These are phyloP conservation scores for Auricularia cornea DNA, from an alignment of 768 basidiomycete species.

Conservation along the genomic window DNA sequence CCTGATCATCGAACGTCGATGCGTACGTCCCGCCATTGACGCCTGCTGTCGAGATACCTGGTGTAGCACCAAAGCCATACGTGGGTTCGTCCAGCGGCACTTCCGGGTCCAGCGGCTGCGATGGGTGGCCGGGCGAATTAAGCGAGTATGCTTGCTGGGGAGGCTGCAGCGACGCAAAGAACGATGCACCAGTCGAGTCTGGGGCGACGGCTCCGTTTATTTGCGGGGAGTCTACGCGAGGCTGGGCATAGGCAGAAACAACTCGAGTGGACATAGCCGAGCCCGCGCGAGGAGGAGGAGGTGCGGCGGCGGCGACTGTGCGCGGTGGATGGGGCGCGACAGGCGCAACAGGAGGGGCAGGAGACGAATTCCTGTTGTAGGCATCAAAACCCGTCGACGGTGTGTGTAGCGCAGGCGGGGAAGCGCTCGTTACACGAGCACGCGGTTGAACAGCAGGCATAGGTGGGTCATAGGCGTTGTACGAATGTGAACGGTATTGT, in stretches of 20 bases:
- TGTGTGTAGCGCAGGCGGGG: conserved; percentile 6
- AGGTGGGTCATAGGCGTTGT: conserved; percentile 27
- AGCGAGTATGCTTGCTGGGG: background rate
- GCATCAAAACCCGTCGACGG: background rate
- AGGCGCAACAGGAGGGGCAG: background rate
- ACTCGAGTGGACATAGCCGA: background rate
- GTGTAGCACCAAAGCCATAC: background rate
- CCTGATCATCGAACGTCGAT: no score
- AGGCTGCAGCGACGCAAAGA: background rate
- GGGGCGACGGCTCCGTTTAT: background rate
- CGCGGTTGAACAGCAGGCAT: conserved; percentile 14
- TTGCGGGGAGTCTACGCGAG: background rate
- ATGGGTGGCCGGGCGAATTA: background rate
- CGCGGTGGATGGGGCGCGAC: conserved; percentile 2
- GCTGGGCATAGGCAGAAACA: background rate
- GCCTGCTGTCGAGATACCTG: no score
- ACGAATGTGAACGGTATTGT: conserved; percentile 17
- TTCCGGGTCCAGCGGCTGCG: background rate
- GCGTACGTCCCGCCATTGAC: no score
- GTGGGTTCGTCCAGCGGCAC: background rate
- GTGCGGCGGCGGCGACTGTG: conserved; percentile 3
- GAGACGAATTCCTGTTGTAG: conserved; percentile 2
- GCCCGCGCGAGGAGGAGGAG: conserved; percentile 4
- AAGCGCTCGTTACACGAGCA: background rate
- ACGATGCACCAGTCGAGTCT: background rate